phyloP scores from a whole-genome alignment of 805 yeast species.

The Wickerhamia fluorescens region DNA sequence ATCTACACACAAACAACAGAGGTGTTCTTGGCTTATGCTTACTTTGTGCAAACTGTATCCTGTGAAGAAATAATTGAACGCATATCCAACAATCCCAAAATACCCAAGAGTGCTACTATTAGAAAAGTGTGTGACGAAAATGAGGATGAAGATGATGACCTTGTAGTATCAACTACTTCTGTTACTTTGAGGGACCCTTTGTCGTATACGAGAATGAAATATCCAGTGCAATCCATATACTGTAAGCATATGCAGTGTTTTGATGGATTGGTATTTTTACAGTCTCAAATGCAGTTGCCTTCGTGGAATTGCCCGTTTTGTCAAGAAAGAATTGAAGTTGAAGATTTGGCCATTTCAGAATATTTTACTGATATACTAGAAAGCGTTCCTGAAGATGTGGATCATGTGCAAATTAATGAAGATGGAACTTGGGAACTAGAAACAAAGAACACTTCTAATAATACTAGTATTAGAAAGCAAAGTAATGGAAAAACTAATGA shows the following conservation, averaged over 20 bases:
- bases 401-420: slow-evolving; percentile 55
- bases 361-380: slow-evolving; percentile 58
- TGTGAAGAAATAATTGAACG: slow-evolving; percentile 15
- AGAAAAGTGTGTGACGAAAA: slow-evolving; percentile 34
- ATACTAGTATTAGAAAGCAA: too few relatives aligned
- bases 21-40: slow-evolving; percentile 47
- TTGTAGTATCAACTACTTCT: slow-evolving; percentile 56
- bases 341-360: slow-evolving; percentile 66
- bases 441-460: slow-evolving; percentile 6
- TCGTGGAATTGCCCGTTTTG: slow-evolving; percentile 91
- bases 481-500: too few relatives aligned
- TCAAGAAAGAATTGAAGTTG: slow-evolving; percentile 41
- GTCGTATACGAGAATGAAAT: slow-evolving; percentile 58
- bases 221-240: slow-evolving; percentile 62
- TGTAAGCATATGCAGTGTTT: slow-evolving; percentile 87
- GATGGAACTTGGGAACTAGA: slow-evolving; percentile 68
- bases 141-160: slow-evolving; percentile 61
- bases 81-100: slow-evolving; percentile 38
- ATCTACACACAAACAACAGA: slow-evolving; percentile 52
- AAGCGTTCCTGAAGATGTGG: slow-evolving; percentile 47
- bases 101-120: slow-evolving; percentile 45
- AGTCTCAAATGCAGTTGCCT: slow-evolving; percentile 72
- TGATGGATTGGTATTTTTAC: slow-evolving; percentile 69
- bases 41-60: slow-evolving; percentile 42
- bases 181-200: slow-evolving; percentile 75